Percentiles rank a stretch among this genome's conserved stretches.
Conservation (phyloP, 371 early-diverging fungal genomes). For the Mucor mucedo region DNA sequence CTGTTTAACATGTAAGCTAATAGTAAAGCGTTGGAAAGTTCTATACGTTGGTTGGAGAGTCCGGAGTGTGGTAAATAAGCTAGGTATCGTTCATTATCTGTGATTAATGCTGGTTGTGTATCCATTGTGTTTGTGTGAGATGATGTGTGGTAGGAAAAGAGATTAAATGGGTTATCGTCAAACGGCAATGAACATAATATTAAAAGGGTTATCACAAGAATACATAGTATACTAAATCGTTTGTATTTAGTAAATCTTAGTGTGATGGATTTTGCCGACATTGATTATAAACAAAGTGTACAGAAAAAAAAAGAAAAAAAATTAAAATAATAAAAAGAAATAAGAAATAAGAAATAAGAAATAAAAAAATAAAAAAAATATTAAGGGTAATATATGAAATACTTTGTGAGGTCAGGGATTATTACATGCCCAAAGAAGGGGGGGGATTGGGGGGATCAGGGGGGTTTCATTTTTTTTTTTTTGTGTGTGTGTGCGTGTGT, state of each 20-base stretch:
- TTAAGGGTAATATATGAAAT: constrained; percentile 8
- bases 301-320: constrained; percentile 1
- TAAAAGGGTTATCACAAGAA: not conserved
- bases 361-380: not conserved
- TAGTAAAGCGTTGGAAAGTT: constrained; percentile 59
- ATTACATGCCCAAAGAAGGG: constrained; percentile 7
- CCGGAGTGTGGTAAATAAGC: constrained; percentile 66
- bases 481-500: too few relatives aligned
- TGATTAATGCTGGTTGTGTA: not conserved
- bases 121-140: not conserved
- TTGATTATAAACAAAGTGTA: not conserved
- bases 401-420: constrained; percentile 4
- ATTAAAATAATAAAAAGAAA: not conserved
- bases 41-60: constrained; percentile 64
- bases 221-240: not conserved
- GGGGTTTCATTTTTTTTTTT: constrained; percentile 2
- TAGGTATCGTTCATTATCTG: constrained; percentile 36
- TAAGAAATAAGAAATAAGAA: not conserved
- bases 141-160: not conserved
- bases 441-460: not conserved
- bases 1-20: constrained; percentile 58
- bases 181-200: constrained; percentile 5
- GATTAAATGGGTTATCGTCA: not conserved
- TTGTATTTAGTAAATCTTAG: not conserved
- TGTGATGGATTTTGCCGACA: not conserved